These are phyloP conservation scores for Sphaerobolus stellatus DNA, from an alignment of 1,284 basidiomycete species.

Conservation along the genomic window DNA sequence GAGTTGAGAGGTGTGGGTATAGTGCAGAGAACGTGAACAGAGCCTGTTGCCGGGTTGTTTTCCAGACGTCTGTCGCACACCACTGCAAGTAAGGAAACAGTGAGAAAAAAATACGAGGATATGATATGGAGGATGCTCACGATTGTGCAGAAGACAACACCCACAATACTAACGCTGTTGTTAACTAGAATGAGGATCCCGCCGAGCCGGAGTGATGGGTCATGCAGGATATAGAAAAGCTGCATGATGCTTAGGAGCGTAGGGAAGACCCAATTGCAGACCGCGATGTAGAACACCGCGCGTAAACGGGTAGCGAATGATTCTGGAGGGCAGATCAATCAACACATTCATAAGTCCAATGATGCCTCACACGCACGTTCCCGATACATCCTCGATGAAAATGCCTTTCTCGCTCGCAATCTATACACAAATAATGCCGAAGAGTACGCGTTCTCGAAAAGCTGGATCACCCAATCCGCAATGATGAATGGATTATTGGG, in stretches of 20 bases:
- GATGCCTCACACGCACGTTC: slow-evolving; percentile 15
- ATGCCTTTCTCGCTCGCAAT: background rate
- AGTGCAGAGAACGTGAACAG: too few species aligned
- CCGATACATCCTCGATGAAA: slow-evolving; percentile 10
- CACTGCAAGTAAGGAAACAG: background rate
- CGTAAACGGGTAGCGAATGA: slow-evolving; percentile 2
- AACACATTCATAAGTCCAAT: slow-evolving; percentile 17
- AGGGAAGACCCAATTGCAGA: slow-evolving; percentile 32
- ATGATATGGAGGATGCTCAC: too few species aligned
- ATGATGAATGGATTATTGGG: slow-evolving; percentile 18
- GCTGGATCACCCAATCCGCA: slow-evolving; percentile 31
- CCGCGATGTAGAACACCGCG: slow-evolving; percentile 30
- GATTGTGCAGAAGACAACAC: slow-evolving; percentile 39
- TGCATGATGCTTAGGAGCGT: slow-evolving; percentile 26
- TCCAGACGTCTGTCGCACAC: slow-evolving; percentile 6
- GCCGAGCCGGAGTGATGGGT: slow-evolving; percentile 8
- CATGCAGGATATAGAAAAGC: slow-evolving; percentile 15
- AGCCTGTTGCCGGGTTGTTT: too few species aligned
- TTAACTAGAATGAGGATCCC: slow-evolving; percentile 27
- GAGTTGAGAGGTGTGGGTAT: background rate
- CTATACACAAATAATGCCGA: slow-evolving; percentile 10
- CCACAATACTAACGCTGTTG: slow-evolving; percentile 35
- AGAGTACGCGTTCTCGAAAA: slow-evolving; percentile 27
- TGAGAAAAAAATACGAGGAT: background rate
- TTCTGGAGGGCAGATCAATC: slow-evolving; percentile 10